Evolutionary conservation across 305 asterid species (phyloP).

Genomic region (Solanum hybrid): DNA sequence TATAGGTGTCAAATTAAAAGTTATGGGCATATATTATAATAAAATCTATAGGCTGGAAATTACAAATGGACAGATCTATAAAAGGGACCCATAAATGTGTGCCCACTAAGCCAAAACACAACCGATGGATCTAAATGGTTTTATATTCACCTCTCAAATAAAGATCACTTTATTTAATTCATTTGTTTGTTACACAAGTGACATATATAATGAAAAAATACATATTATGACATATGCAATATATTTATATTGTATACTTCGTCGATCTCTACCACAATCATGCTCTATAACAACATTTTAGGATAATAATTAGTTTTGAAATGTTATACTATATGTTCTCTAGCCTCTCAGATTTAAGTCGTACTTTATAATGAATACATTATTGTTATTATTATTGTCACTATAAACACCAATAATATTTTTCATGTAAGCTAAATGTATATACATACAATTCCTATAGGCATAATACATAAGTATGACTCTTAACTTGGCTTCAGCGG

Average conservation of each 20-base stretch:
- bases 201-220: background rate
- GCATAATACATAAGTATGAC: no score
- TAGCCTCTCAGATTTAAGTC: background rate
- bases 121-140: conserved; percentile 34
- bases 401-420: background rate
- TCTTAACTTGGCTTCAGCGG: no score
- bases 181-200: background rate
- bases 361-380: background rate
- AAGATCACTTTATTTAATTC: background rate
- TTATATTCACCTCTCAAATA: conserved; percentile 25
- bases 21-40: background rate
- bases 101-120: conserved; percentile 5
- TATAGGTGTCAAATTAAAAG: background rate
- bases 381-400: background rate
- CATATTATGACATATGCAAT: background rate
- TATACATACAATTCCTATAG: background rate
- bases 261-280: background rate
- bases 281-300: background rate
- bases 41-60: background rate
- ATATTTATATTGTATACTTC: background rate
- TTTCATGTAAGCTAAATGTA: background rate
- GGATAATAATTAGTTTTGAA: background rate
- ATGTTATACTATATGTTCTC: background rate
- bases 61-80: conserved; percentile 31
- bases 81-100: conserved; percentile 17